Conservation (phyloP, 768 basidiomycete genomes). For the Tephrocybe sp. region DNA sequence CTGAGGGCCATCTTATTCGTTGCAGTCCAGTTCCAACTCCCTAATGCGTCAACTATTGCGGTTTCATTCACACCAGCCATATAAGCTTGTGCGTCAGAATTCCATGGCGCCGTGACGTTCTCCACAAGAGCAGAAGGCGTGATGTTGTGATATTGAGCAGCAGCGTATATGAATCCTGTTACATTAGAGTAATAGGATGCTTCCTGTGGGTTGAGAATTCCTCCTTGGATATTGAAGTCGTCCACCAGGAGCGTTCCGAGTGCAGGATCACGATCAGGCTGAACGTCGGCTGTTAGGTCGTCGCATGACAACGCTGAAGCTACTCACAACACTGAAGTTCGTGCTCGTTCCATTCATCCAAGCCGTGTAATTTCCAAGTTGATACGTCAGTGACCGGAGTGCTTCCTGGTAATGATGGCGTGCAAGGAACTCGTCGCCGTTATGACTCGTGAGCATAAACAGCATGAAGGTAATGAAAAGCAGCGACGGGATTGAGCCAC, state of each 20-base stretch:
- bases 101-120: constrained; percentile 49
- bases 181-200: constrained; percentile 73
- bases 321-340: constrained; percentile 62
- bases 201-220: constrained; percentile 39
- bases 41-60: constrained; percentile 44
- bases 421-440: constrained; percentile 63
- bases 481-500: constrained; percentile 70
- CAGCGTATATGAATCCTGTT: constrained; percentile 76
- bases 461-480: constrained; percentile 74
- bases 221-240: constrained; percentile 45
- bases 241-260: constrained; percentile 50
- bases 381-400: constrained; percentile 54
- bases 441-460: constrained; percentile 78
- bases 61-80: constrained; percentile 54
- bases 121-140: constrained; percentile 42
- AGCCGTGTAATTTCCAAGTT: constrained; percentile 71
- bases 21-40: constrained; percentile 71
- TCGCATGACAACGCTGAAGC: neutral
- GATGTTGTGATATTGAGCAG: constrained; percentile 63
- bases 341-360: constrained; percentile 71
- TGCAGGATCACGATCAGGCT: constrained; percentile 49
- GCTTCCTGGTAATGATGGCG: constrained; percentile 67
- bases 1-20: constrained; percentile 65
- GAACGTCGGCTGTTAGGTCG: constrained; percentile 2
- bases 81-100: constrained; percentile 45